Evolutionary conservation across 2,329 filamentous ascomycete species (phyloP), one percentile per base, ranked within the genome.

Genomic region (Pseudogymnoascus sp.): DNA sequence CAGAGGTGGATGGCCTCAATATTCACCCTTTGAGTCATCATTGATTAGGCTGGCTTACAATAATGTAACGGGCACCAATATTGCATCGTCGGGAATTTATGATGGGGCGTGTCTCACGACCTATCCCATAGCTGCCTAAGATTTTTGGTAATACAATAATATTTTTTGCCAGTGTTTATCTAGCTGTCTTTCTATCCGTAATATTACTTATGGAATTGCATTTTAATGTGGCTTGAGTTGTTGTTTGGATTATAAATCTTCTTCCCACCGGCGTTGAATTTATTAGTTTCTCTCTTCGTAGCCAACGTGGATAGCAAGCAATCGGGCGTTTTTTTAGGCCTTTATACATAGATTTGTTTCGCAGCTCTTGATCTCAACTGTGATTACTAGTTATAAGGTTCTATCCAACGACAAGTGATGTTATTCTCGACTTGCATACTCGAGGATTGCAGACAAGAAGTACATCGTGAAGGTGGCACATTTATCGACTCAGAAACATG

Each of bases 1-100:
- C 60, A 15, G 56, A n/a, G 65, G 63, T 3, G 67, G 69, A 30
- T 72, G 70, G 70, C 70, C 70, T 5, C 23, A 34, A 12, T 70
- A 69, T 23, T 60, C 66, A 33, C 58, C 63, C 5, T 57, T 52
- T 3, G 55, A 64, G 26, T 62, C 66, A 58, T 66, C 69, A 1
- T 60, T 72, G 26, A 62, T 70, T 21, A 63, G 69, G 19, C 57
- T 71, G 19, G 68, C 61, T 3, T 69, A 69, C 57, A 57, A 67
- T 8, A 70, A 70, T 57, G 59, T 65, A 15, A 67, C 66, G 0
- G 70, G 69, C 3, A 61, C 67, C 23, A 69, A 70, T 56, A 38
- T 68, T 3, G 68, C 65, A n/a, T 65, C 64, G 5, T 65, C 67
- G 8, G 59, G 60, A 12, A 19, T 62, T 12, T 69, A 70, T 48